Evolutionary conservation across 2,329 filamentous ascomycete species (phyloP).

Genomic region (Aspergillus neoniger): DNA sequence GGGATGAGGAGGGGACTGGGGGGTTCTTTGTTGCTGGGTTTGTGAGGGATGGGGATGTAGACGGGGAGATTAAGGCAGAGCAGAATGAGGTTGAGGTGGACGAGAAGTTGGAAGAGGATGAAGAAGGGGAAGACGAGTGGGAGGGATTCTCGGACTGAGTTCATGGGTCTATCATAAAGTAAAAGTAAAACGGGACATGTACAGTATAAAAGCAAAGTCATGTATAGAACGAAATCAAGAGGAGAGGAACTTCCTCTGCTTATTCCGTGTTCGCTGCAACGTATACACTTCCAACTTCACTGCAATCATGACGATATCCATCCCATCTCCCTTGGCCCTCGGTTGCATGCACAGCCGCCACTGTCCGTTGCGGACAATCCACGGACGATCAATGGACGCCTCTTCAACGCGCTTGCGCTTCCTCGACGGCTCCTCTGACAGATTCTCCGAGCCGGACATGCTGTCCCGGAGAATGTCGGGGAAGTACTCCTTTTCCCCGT

Average conservation of each 20-base stretch:
- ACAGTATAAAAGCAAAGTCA: conserved; percentile 3
- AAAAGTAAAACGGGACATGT: not conserved
- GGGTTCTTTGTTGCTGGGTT: conserved; percentile 96
- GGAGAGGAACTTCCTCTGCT: conserved; percentile 62
- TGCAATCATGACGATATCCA: conserved; percentile 72
- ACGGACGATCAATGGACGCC: conserved; percentile 38
- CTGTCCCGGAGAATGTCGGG: conserved; percentile 13
- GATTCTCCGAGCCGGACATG: conserved; percentile 1
- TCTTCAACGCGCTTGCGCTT: conserved; percentile 22
- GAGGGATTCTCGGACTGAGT: conserved; percentile 45
- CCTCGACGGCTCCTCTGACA: conserved; percentile 8
- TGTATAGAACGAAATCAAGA: conserved; percentile 8
- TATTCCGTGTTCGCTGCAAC: conserved; percentile 67
- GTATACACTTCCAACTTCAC: conserved; percentile 75
- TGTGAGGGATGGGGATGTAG: conserved; percentile 56
- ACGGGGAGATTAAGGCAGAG: conserved; percentile 18
- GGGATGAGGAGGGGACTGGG: conserved; percentile 80
- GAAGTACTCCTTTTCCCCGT: conserved; percentile 36
- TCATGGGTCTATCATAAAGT: not conserved
- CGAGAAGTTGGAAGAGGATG: conserved; percentile 22
- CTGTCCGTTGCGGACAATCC: conserved; percentile 68
- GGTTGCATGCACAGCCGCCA: conserved; percentile 70
- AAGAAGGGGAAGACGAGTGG: conserved; percentile 46
- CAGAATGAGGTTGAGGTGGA: conserved; percentile 23
- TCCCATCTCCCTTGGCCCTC: conserved; percentile 45